Conservation (phyloP, 257 asterid genomes). For the Salvia hispanica region DNA sequence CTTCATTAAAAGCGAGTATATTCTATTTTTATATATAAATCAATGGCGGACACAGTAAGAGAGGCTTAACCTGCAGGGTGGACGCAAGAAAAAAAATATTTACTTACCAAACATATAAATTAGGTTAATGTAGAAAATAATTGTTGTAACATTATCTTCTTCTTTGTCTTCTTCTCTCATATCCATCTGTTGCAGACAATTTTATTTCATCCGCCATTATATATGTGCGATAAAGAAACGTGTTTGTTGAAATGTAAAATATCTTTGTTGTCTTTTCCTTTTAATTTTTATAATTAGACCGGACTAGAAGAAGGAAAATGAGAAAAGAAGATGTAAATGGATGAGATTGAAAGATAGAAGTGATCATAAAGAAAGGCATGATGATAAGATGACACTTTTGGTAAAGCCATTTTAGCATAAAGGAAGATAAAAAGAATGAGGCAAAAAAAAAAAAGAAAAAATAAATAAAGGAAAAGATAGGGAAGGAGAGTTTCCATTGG, state of each 20-base stretch:
- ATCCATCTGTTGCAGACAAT: too few species aligned
- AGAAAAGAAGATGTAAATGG: background rate
- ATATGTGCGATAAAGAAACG: too few species aligned
- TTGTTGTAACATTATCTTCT: too few species aligned
- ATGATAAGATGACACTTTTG: conserved; percentile 46
- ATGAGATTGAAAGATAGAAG: conserved; percentile 32
- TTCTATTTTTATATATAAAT: too few species aligned
- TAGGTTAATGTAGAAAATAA: too few species aligned
- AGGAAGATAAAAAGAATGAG: conserved; percentile 38
- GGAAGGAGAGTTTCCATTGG: conserved; percentile 22
- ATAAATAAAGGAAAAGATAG: background rate
- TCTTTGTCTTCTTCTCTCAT: too few species aligned
- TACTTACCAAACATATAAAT: background rate
- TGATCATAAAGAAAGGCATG: conserved; percentile 26
- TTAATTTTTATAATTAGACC: background rate
- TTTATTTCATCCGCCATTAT: too few species aligned
- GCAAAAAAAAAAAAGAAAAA: background rate
- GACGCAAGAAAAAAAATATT: background rate
- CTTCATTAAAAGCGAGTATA: background rate
- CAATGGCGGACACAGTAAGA: too few species aligned
- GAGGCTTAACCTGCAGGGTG: too few species aligned
- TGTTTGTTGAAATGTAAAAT: background rate
- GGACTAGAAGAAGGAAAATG: background rate
- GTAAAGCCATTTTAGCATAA: conserved; percentile 40
- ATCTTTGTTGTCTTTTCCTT: background rate